These are phyloP conservation scores for Vaccinium macrocarpon DNA, from an alignment of 148 eudicot species.

Conservation along the genomic window DNA sequence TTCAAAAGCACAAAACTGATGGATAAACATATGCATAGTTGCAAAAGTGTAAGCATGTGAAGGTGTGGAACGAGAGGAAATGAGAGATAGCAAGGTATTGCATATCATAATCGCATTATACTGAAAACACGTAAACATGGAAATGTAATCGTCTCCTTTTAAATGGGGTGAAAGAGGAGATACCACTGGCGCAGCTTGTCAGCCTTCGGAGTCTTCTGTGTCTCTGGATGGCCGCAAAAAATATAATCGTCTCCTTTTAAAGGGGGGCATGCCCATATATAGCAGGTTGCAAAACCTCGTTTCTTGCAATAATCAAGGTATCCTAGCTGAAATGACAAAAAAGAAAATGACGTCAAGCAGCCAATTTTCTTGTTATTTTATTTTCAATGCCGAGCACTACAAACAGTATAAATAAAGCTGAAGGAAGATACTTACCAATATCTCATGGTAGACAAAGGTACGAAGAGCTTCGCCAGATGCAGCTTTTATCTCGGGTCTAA, in stretches of 20 bases:
- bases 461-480: constrained; percentile 84
- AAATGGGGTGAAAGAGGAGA: not conserved
- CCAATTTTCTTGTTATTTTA: not conserved
- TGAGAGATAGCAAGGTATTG: constrained; percentile 6
- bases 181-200: constrained; percentile 82
- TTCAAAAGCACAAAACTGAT: not conserved
- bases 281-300: constrained; percentile 81
- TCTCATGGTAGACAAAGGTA: constrained; percentile 86
- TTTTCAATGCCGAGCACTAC: not conserved
- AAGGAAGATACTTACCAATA: constrained; percentile 47
- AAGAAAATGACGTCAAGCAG: not conserved
- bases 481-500: constrained; percentile 67
- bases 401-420: not conserved
- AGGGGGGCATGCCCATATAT: constrained; percentile 96
- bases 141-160: not conserved
- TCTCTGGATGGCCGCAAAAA: constrained; percentile 73
- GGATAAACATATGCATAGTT: not conserved
- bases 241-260: constrained; percentile 78
- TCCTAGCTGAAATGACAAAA: constrained; percentile 53
- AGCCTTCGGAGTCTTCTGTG: constrained; percentile 72
- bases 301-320: constrained; percentile 94
- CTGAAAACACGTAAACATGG: not conserved
- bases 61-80: not conserved
- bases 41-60: not conserved
- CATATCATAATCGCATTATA: not conserved